A percentile compares a stretch with the other conserved stretches of the same genome.
Evolutionary conservation across 805 yeast genomes (phyloP).

Genomic region (Allodekkera sacchari): DNA sequence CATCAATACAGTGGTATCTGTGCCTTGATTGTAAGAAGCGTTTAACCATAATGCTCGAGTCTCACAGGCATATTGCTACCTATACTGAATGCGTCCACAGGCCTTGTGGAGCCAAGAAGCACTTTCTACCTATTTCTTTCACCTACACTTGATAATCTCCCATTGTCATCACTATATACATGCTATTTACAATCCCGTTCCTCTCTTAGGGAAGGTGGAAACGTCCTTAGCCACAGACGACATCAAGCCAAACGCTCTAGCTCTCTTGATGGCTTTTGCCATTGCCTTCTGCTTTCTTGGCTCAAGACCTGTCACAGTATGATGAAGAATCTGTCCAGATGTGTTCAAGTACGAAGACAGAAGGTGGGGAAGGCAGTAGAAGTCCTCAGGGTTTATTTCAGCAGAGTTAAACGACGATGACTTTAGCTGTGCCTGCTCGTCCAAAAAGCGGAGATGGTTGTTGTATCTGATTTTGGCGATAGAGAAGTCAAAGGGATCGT

Average conservation of each 20-base stretch:
- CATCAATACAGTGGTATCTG: too few relatives aligned
- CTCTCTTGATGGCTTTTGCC: constrained; percentile 71
- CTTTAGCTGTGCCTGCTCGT: constrained; percentile 16
- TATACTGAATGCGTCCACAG: too few relatives aligned
- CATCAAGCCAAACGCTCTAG: constrained; percentile 72
- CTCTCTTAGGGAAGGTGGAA: constrained; percentile 27
- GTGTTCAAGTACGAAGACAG: constrained; percentile 58
- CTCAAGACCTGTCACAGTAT: constrained; percentile 61
- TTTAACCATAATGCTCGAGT: too few relatives aligned
- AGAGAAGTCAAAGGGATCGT: constrained; percentile 79
- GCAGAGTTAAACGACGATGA: constrained; percentile 24
- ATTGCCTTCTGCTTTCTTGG: constrained; percentile 61
- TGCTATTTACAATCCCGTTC: constrained; percentile 16
- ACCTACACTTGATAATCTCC: too few relatives aligned
- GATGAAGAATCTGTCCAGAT: constrained; percentile 70
- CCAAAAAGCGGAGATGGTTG: constrained; percentile 20
- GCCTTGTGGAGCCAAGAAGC: too few relatives aligned
- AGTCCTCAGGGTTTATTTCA: constrained; percentile 59
- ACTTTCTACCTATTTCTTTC: too few relatives aligned
- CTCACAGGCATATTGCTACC: too few relatives aligned
- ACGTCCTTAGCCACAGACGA: constrained; percentile 65
- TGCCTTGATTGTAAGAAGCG: too few relatives aligned
- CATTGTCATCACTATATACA: too few relatives aligned
- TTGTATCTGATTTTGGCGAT: constrained; percentile 48
- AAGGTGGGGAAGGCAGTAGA: constrained; percentile 64